These are phyloP conservation scores for Eucalyptus erythrocorys DNA, from an alignment of 345 rosid species.

Conservation along the genomic window DNA sequence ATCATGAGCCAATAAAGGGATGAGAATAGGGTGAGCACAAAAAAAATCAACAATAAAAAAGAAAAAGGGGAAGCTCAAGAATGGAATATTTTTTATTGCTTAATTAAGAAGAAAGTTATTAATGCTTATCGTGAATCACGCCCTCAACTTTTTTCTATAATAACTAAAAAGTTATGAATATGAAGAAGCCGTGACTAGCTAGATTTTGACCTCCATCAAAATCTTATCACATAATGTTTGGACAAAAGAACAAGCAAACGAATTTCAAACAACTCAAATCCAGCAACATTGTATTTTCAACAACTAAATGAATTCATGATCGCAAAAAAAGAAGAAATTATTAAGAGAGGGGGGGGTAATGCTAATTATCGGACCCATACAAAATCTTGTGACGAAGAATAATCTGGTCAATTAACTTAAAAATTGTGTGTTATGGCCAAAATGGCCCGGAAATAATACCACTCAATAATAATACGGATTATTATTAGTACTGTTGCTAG, in stretches of 20 bases:
- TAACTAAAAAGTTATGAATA: background rate
- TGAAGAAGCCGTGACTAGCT: background rate
- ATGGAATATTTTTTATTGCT: background rate
- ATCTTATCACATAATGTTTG: background rate
- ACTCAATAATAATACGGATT: rapidly evolving
- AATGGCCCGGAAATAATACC: no score
- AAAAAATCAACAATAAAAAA: background rate
- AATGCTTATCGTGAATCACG: background rate
- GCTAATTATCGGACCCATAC: no score
- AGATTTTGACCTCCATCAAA: background rate
- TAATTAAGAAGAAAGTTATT: background rate
- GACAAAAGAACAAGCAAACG: background rate
- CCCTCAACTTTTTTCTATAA: background rate
- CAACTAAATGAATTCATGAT: background rate
- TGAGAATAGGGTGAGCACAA: rapidly evolving
- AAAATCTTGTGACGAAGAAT: no score
- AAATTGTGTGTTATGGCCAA: no score
- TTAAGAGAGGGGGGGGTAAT: no score
- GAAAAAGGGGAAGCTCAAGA: background rate
- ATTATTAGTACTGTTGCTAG: rapidly evolving
- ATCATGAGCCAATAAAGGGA: no score
- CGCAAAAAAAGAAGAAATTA: no score
- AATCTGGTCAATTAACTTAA: no score
- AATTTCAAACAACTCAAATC: background rate
- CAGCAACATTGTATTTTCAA: background rate